A percentile compares a stretch with the other conserved stretches of the same genome.
These are phyloP conservation scores for Otatea glauca DNA, from an alignment of 176 grass and related monocot species.

Conservation along the genomic window DNA sequence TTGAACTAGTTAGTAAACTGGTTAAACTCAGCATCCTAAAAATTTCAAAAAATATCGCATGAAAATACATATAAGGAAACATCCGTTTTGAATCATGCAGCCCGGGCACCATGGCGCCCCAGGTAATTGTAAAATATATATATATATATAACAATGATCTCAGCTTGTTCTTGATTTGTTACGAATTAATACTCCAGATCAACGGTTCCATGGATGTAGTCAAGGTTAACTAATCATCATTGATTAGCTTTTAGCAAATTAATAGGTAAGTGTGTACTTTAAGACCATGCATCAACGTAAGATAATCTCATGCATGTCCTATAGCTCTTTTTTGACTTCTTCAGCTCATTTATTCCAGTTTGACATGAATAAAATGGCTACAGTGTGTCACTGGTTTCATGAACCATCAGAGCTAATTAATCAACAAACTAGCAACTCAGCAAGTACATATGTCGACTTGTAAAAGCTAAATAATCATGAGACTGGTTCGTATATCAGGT, in stretches of 20 bases:
- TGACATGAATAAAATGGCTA: background rate
- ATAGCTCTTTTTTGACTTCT: background rate
- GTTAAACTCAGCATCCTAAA: no score
- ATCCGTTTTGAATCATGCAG: no score
- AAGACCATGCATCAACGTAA: background rate
- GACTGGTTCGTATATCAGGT: background rate
- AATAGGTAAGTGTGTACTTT: background rate
- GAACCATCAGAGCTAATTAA: slow-evolving; percentile 4
- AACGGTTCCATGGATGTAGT: background rate
- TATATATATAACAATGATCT: no score
- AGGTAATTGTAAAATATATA: no score
- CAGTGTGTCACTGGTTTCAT: background rate
- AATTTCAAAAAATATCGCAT: no score
- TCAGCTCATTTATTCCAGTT: background rate
- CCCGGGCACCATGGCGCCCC: no score
- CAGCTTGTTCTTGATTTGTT: background rate
- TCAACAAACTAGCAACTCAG: background rate
- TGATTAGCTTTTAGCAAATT: background rate
- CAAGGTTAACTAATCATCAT: background rate
- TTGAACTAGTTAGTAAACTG: no score
- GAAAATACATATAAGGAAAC: no score
- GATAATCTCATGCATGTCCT: background rate
- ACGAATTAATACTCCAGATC: background rate
- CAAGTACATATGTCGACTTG: background rate
- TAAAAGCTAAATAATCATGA: slow-evolving; percentile 15